These are phyloP conservation scores for Dryas octopetala DNA, from an alignment of 306 rosid species.

Conservation along the genomic window DNA sequence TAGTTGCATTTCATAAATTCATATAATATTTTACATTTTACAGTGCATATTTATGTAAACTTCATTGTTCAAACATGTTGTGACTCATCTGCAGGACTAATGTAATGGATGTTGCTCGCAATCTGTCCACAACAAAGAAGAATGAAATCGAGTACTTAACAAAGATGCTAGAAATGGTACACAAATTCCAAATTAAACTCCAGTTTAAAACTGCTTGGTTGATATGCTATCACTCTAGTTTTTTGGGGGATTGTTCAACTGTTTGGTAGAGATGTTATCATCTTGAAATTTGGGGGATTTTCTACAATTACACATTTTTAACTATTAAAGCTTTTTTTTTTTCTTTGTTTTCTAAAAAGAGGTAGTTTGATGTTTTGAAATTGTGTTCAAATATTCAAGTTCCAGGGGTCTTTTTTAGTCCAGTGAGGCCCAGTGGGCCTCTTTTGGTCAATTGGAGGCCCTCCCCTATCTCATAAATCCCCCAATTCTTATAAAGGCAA, in stretches of 20 bases:
- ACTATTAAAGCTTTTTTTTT: no score
- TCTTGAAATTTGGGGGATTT: neutral
- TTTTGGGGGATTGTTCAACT: neutral
- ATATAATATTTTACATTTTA: neutral
- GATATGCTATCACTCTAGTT: neutral
- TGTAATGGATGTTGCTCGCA: slow-evolving; percentile 52
- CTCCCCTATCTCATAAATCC: neutral
- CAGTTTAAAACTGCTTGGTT: neutral
- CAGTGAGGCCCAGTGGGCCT: neutral
- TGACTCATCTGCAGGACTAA: slow-evolving; percentile 61
- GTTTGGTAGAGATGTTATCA: neutral
- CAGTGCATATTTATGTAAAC: slow-evolving; percentile 27
- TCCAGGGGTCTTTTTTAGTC: neutral
- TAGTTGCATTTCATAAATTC: neutral
- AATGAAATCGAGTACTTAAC: slow-evolving; percentile 65
- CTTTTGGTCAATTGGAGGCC: neutral
- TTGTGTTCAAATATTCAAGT: slow-evolving; percentile 5
- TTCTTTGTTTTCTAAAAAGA: no score
- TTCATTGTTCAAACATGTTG: slow-evolving; percentile 8
- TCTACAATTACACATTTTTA: no score
- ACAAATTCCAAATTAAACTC: slow-evolving; percentile 9
- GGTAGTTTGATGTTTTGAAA: no score
- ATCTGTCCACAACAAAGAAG: slow-evolving; percentile 52
- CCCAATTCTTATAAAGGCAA: neutral
- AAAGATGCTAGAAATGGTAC: slow-evolving; percentile 58